Evolutionary conservation across 208 protist genomes (phyloP).

Genomic region (Acanthamoeba castellanii): DNA sequence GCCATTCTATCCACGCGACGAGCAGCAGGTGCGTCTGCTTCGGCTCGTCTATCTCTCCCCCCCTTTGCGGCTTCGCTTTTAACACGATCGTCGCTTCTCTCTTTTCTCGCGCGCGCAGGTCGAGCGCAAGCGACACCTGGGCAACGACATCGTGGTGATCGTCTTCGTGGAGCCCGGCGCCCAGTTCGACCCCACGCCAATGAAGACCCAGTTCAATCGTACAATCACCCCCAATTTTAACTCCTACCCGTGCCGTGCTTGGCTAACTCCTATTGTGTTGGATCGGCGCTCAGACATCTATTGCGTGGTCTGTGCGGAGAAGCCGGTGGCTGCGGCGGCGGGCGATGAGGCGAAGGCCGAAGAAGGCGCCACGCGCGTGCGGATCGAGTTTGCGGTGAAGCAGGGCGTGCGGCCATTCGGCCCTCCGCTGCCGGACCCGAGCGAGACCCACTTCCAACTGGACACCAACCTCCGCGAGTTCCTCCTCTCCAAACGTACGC

Average conservation of each 20-base stretch:
- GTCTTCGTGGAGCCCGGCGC: slow-evolving; percentile 32
- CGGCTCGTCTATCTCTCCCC: not conserved
- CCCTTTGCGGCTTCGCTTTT: too few species aligned
- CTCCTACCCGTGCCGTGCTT: too few species aligned
- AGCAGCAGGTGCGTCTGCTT: slow-evolving; percentile 78
- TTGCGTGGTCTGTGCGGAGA: not conserved
- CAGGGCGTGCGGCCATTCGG: slow-evolving; percentile 56
- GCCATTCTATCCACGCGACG: slow-evolving; percentile 83
- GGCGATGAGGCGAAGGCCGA: not conserved
- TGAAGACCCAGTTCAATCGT: slow-evolving; percentile 72
- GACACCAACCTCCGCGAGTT: slow-evolving; percentile 52
- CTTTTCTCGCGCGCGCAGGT: too few species aligned
- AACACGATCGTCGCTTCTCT: too few species aligned
- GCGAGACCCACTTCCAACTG: not conserved
- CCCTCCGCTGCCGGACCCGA: not conserved
- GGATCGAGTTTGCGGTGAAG: slow-evolving; percentile 51
- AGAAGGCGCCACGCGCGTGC: not conserved
- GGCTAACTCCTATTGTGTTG: not conserved
- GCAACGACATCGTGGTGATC: slow-evolving; percentile 76
- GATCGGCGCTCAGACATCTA: slow-evolving; percentile 34
- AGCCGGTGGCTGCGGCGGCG: not conserved
- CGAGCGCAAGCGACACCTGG: slow-evolving; percentile 74
- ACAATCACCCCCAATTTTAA: not conserved
- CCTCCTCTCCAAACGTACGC: slow-evolving; percentile 45
- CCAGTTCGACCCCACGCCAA: slow-evolving; percentile 37